Evolutionary conservation across 306 rosid genomes (phyloP).

Genomic region (Acmispon strigosus): DNA sequence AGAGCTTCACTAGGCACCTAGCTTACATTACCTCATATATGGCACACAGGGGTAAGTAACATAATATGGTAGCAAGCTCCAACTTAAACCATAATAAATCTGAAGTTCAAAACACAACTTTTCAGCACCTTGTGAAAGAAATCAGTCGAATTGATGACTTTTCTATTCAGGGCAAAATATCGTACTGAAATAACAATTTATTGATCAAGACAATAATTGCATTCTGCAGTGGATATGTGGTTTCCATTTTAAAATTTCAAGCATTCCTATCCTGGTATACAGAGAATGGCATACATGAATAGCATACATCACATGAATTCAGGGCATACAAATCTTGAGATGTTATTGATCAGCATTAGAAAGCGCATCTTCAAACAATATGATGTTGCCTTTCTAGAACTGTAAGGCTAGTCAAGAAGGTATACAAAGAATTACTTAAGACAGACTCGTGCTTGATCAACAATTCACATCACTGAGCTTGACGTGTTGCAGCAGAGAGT

Average conservation of each 20-base stretch:
- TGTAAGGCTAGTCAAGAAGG: background rate
- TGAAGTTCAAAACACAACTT: background rate
- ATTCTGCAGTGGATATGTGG: background rate
- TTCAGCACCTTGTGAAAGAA: background rate
- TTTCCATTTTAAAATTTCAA: background rate
- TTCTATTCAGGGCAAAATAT: background rate
- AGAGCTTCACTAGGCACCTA: too few relatives aligned
- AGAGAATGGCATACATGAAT: background rate
- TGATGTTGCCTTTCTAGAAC: background rate
- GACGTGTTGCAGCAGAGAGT: slow-evolving; percentile 30
- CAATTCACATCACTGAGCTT: slow-evolving; percentile 27
- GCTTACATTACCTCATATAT: too few relatives aligned
- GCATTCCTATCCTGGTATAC: background rate
- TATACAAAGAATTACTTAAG: background rate
- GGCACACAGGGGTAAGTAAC: too few relatives aligned
- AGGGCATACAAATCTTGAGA: background rate
- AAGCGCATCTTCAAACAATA: slow-evolving; percentile 3
- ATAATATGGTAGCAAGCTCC: too few relatives aligned
- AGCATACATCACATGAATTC: background rate
- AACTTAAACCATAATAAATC: background rate
- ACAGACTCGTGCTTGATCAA: slow-evolving; percentile 15
- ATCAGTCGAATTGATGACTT: background rate
- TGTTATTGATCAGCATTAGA: background rate
- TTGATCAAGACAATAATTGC: background rate
- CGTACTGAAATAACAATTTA: background rate